These are phyloP conservation scores for Penicillium capsulatum DNA, from an alignment of 2,329 filamentous ascomycete species.

Conservation along the genomic window DNA sequence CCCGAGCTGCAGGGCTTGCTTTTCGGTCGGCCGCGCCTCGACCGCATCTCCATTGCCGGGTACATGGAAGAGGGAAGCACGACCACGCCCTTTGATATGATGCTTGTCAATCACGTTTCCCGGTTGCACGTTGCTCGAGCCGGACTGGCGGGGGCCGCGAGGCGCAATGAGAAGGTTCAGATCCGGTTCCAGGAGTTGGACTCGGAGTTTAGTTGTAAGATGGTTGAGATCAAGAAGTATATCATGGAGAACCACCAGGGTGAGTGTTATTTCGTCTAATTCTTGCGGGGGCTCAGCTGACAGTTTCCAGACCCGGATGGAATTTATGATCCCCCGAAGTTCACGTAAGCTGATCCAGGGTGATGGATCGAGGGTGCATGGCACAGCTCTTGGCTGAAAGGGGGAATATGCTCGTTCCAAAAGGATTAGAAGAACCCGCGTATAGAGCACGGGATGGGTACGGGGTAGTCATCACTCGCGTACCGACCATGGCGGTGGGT, in stretches of 20 bases:
- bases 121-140: conserved; percentile 57
- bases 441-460: too few species aligned
- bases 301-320: conserved; percentile 47
- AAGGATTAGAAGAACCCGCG: too few species aligned
- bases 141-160: conserved; percentile 50
- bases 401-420: too few species aligned
- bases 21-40: conserved; percentile 53
- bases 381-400: too few species aligned
- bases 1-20: conserved; percentile 59
- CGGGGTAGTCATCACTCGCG: too few species aligned
- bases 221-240: conserved; percentile 50
- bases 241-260: conserved; percentile 53
- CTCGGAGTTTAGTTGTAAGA: conserved; percentile 47
- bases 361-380: too few species aligned
- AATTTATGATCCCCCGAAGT: conserved; percentile 49
- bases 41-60: conserved; percentile 54
- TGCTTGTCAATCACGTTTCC: conserved; percentile 59
- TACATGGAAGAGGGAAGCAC: conserved; percentile 64
- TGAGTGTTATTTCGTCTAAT: too few species aligned
- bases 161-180: conserved; percentile 48
- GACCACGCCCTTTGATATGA: conserved; percentile 67
- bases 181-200: conserved; percentile 45
- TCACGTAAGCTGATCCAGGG: conserved; percentile 22
- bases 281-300: conserved; percentile 7
- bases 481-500: too few species aligned